Evolutionary conservation across 2,329 filamentous ascomycete species (phyloP).

Genomic region (Colletotrichum cereale): DNA sequence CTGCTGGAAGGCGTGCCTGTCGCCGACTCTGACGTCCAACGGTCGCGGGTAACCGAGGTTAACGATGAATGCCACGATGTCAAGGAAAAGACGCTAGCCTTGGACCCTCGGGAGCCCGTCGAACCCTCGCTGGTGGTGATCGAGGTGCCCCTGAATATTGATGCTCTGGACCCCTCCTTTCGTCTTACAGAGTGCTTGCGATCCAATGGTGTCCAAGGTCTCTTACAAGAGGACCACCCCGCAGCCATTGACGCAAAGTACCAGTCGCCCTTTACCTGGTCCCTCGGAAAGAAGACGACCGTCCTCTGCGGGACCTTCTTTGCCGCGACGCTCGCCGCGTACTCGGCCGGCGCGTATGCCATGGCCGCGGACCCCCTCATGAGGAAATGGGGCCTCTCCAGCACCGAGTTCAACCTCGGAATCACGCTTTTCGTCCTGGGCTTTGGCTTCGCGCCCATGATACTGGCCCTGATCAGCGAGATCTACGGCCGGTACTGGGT

Average conservation of each 20-base stretch:
- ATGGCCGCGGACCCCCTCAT: constrained; percentile 67
- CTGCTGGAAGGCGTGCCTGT: constrained; percentile 14
- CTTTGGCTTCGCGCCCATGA: constrained; percentile 76
- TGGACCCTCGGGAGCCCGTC: neutral
- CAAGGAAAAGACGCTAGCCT: neutral
- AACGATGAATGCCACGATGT: neutral
- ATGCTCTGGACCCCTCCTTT: constrained; percentile 16
- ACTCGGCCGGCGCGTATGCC: constrained; percentile 73
- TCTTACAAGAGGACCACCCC: neutral
- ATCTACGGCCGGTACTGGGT: constrained; percentile 59
- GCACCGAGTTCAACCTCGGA: constrained; percentile 68
- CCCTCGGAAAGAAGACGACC: constrained; percentile 40
- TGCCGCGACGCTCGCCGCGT: constrained; percentile 72
- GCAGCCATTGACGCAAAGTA: constrained; percentile 12
- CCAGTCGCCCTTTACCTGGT: constrained; percentile 31
- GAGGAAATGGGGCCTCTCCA: constrained; percentile 67
- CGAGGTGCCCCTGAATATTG: constrained; percentile 13
- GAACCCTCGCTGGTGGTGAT: neutral
- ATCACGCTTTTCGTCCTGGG: constrained; percentile 74
- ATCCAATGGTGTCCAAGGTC: constrained; percentile 1
- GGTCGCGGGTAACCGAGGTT: constrained; percentile 14
- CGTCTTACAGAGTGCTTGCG: constrained; percentile 1
- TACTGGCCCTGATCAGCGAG: constrained; percentile 76
- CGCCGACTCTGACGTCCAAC: neutral
- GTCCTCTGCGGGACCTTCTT: constrained; percentile 45